A percentile compares a stretch with the other conserved stretches of the same genome.
phyloP scores from a whole-genome alignment of 192 early-diverging fungal species.

The Backusella mclennaniae region DNA sequence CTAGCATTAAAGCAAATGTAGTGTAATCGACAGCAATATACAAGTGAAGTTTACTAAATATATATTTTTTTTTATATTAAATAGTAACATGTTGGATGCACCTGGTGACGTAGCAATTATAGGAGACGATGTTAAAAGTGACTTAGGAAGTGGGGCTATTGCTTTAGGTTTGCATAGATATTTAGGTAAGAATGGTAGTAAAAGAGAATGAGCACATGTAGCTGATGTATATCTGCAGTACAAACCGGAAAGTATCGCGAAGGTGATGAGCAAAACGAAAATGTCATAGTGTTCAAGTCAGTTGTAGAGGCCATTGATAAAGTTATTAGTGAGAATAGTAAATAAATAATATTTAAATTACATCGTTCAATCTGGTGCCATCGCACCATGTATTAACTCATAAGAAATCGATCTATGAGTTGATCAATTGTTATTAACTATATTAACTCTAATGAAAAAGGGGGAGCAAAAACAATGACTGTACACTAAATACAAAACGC shows the following conservation, averaged over 20 bases:
- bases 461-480: no score
- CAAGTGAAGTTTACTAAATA: background rate
- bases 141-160: slow-evolving; percentile 78
- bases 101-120: slow-evolving; percentile 74
- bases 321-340: slow-evolving; percentile 39
- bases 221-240: slow-evolving; percentile 37
- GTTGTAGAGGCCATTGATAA: slow-evolving; percentile 68
- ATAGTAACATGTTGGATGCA: slow-evolving; percentile 28
- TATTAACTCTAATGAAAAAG: no score
- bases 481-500: no score
- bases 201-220: background rate
- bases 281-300: slow-evolving; percentile 50
- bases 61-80: background rate
- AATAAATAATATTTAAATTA: background rate
- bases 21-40: background rate
- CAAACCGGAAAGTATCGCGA: slow-evolving; percentile 81
- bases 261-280: slow-evolving; percentile 54
- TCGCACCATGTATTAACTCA: no score
- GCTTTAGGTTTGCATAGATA: slow-evolving; percentile 66
- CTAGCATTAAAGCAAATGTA: slow-evolving; percentile 72
- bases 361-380: no score
- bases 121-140: slow-evolving; percentile 84
- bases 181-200: slow-evolving; percentile 25
- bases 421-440: no score
- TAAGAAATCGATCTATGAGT: no score